A percentile compares a stretch with the other conserved stretches of the same genome.
Conservation (phyloP, 352 stramenopile species). For the Phytophthora cryptogea region DNA sequence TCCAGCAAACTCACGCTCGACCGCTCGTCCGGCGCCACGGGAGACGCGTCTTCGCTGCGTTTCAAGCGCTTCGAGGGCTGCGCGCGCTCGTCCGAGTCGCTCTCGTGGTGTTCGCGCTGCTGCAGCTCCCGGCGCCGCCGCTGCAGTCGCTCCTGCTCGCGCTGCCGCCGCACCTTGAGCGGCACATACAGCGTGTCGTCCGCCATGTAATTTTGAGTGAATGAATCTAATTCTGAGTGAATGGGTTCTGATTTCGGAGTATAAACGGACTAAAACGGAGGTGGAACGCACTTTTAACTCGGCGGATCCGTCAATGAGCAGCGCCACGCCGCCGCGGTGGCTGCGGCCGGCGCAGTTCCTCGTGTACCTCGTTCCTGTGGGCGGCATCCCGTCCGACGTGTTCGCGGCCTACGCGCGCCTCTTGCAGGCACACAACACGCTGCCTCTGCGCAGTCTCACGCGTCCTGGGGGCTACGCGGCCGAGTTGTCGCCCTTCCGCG, state of each 20-base stretch:
- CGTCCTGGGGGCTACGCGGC: constrained; percentile 74
- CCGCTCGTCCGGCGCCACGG: constrained; percentile 20
- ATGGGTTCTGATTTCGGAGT: too few relatives aligned
- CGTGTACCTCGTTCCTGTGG: constrained; percentile 83
- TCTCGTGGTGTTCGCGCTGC: constrained; percentile 56
- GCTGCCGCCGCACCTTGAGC: constrained; percentile 73
- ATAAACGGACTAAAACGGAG: too few relatives aligned
- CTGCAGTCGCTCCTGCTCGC: constrained; percentile 67
- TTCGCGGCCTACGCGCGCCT: constrained; percentile 67
- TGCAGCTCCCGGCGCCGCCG: constrained; percentile 56
- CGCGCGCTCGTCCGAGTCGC: constrained; percentile 22
- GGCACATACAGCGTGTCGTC: constrained; percentile 77
- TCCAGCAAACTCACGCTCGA: constrained; percentile 81
- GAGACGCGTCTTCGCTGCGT: constrained; percentile 12
- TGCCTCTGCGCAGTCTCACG: constrained; percentile 72
- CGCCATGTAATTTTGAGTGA: constrained; percentile 1
- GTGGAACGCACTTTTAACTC: too few relatives aligned
- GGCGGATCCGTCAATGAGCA: constrained; percentile 9
- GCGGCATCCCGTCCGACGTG: constrained; percentile 58
- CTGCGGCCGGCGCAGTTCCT: constrained; percentile 73
- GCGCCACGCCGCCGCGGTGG: constrained; percentile 44
- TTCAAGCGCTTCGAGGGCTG: constrained; percentile 30
- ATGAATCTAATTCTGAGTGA: too few relatives aligned
- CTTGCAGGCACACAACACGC: constrained; percentile 54
- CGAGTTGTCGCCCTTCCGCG: constrained; percentile 83